A percentile compares a stretch with the other conserved stretches of the same genome.
These are phyloP conservation scores for Vaccinium vitisidaea DNA, from an alignment of 148 eudicot genomes.

Conservation along the genomic window DNA sequence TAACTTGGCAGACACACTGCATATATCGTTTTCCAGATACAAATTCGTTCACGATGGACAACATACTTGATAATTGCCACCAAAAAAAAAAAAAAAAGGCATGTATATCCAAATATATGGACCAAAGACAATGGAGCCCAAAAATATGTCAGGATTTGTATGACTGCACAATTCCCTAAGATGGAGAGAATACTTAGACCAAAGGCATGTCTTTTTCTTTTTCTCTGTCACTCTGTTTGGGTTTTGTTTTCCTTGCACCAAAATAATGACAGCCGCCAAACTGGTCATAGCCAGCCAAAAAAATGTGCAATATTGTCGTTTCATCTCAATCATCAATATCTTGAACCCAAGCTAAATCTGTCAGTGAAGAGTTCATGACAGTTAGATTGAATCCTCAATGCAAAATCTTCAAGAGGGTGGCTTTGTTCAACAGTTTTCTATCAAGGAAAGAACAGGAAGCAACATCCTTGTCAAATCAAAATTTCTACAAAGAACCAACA, in stretches of 20 bases:
- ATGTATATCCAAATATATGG: not conserved
- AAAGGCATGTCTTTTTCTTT: no score
- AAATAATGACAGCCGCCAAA: not conserved
- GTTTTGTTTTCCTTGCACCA: not conserved
- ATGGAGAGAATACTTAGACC: not conserved
- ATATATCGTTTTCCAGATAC: not conserved
- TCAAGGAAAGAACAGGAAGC: not conserved
- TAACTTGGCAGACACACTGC: not conserved
- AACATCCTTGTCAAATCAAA: not conserved
- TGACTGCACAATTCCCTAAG: slow-evolving; percentile 11
- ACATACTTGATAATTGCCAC: not conserved
- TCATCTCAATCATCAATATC: slow-evolving; percentile 63
- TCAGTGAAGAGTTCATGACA: slow-evolving; percentile 5
- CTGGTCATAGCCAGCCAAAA: not conserved
- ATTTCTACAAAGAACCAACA: not conserved
- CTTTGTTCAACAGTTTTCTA: no score
- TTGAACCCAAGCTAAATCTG: slow-evolving; percentile 86
- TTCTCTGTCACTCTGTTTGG: not conserved
- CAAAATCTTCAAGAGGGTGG: no score
- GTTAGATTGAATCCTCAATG: not conserved
- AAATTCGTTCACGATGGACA: not conserved
- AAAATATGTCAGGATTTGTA: not conserved
- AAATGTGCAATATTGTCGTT: not conserved
- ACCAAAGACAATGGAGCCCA: slow-evolving; percentile 1
- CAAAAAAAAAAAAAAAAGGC: not conserved